A percentile compares a stretch with the other conserved stretches of the same genome.
Conservation (phyloP, 192 early-diverging fungal species). For the Spizellomyces punctatus region DNA sequence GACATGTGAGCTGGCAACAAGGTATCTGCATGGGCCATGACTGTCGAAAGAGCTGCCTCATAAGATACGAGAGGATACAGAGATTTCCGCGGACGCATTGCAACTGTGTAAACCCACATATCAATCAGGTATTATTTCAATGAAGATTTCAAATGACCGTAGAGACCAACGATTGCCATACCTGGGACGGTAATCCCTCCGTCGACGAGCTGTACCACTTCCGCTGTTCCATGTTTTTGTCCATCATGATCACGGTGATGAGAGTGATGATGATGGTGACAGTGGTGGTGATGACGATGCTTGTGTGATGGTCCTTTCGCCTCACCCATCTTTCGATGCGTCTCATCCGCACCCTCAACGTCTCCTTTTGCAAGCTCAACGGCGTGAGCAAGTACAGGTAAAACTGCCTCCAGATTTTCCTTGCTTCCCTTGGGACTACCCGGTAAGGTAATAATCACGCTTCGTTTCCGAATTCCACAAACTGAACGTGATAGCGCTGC, state of each 20-base stretch:
- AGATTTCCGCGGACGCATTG: constrained; percentile 70
- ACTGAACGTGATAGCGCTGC: constrained; percentile 84
- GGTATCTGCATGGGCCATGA: constrained; percentile 43
- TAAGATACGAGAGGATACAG: constrained; percentile 81
- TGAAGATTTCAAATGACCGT: too few species aligned
- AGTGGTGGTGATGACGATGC: constrained; percentile 11
- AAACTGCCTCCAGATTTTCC: constrained; percentile 80
- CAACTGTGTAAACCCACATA: constrained; percentile 43
- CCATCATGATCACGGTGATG: constrained; percentile 39
- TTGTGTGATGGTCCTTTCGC: neutral
- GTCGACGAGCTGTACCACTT: neutral
- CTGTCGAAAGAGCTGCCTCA: constrained; percentile 62
- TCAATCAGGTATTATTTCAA: too few species aligned
- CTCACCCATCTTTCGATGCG: constrained; percentile 55
- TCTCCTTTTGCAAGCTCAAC: constrained; percentile 68
- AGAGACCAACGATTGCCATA: neutral
- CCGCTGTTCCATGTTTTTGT: neutral
- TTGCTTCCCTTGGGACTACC: constrained; percentile 84
- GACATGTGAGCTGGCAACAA: constrained; percentile 32
- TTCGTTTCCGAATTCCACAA: constrained; percentile 43
- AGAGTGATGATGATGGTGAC: constrained; percentile 18
- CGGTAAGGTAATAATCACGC: constrained; percentile 82
- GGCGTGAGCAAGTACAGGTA: constrained; percentile 80
- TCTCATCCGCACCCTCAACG: constrained; percentile 47
- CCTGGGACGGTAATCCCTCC: neutral